phyloP scores from a whole-genome alignment of 805 yeast species.

The Yarrowia osloensis region DNA sequence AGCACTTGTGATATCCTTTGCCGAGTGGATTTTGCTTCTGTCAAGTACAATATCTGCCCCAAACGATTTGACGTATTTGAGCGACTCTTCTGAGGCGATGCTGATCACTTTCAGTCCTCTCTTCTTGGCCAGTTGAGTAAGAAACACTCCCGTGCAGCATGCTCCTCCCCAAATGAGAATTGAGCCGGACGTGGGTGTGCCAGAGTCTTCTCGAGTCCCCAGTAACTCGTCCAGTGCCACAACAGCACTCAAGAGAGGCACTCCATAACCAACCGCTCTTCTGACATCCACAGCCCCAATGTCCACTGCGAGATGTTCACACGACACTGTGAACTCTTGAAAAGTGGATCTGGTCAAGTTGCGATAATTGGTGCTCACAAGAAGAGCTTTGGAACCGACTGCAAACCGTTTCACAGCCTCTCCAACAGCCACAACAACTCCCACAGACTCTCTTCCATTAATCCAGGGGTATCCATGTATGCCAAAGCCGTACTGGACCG shows the following conservation, averaged over 20 bases:
- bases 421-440: constrained; percentile 1
- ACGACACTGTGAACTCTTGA: neutral
- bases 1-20: neutral
- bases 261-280: neutral
- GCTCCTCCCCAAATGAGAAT: constrained; percentile 26
- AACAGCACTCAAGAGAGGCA: neutral
- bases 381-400: neutral
- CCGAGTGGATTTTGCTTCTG: neutral
- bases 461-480: constrained; percentile 26
- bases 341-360: constrained; percentile 1
- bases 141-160: constrained; percentile 3
- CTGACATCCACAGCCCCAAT: neutral
- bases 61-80: neutral
- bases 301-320: neutral
- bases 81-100: neutral
- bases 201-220: too few species aligned
- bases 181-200: neutral
- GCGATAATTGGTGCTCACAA: constrained; percentile 7
- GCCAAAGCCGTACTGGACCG: constrained; percentile 17
- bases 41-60: constrained; percentile 18
- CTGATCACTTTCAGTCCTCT: neutral
- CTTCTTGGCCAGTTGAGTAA: constrained; percentile 2
- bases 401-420: neutral
- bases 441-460: constrained; percentile 23
- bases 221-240: neutral